phyloP scores from a whole-genome alignment of 805 yeast species.

The Wickerhamiella vanderwaltii region DNA sequence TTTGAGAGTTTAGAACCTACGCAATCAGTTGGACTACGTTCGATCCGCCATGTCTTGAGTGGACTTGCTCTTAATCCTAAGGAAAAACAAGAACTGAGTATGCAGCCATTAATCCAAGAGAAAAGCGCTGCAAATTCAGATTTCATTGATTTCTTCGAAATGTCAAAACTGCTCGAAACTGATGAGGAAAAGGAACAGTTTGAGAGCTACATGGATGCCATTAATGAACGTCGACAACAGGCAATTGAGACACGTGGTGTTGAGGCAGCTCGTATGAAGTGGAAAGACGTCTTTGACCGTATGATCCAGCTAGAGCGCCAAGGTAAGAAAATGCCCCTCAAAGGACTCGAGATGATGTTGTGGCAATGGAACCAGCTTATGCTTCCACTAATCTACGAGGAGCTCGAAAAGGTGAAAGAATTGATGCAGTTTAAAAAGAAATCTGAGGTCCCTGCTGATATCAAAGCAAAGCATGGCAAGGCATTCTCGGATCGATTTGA shows the following conservation, averaged over 20 bases:
- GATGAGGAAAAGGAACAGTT: conserved; percentile 39
- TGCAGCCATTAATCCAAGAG: conserved; percentile 29
- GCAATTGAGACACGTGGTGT: conserved; percentile 65
- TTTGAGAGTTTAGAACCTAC: conserved; percentile 50
- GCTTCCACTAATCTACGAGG: conserved; percentile 58
- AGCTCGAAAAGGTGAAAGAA: conserved; percentile 43
- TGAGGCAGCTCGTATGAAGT: conserved; percentile 75
- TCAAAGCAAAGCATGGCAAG: conserved; percentile 16
- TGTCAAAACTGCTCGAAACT: conserved; percentile 40
- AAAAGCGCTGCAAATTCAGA: conserved; percentile 22
- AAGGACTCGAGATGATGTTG: conserved; percentile 56
- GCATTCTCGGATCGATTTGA: conserved; percentile 24
- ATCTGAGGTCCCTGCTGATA: conserved; percentile 18
- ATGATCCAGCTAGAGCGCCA: conserved; percentile 18
- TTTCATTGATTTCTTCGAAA: conserved; percentile 50
- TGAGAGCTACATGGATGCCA: conserved; percentile 51
- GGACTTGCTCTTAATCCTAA: conserved; percentile 32
- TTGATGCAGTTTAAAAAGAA: conserved; percentile 25
- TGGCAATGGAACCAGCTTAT: conserved; percentile 77
- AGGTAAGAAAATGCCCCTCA: conserved; percentile 35
- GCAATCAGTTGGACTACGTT: conserved; percentile 64
- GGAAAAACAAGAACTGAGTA: conserved; percentile 20
- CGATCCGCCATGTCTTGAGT: conserved; percentile 60
- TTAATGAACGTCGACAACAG: conserved; percentile 66
- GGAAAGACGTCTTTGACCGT: conserved; percentile 68